These are phyloP conservation scores for Phaeosphaeria sp. DNA, from an alignment of 2,329 filamentous ascomycete species.

Conservation along the genomic window DNA sequence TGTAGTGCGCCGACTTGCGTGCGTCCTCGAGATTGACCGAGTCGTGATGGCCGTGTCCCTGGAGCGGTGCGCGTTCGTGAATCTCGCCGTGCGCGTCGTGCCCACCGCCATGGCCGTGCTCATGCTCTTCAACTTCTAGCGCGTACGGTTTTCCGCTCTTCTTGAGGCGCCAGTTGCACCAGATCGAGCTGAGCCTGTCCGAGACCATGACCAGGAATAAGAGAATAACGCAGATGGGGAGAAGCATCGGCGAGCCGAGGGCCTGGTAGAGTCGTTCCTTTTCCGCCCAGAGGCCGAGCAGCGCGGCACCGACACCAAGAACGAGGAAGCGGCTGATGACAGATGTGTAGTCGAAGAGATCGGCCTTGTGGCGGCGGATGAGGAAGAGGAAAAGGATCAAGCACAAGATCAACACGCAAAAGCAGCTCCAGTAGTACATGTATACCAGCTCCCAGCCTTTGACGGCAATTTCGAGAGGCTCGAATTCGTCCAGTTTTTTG, in stretches of 20 bases:
- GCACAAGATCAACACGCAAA: slow-evolving; percentile 46
- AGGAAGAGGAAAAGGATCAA: slow-evolving; percentile 49
- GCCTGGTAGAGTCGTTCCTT: slow-evolving; percentile 26
- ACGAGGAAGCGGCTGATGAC: slow-evolving; percentile 39
- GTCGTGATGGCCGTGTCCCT: slow-evolving; percentile 16
- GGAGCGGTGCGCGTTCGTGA: slow-evolving; percentile 9
- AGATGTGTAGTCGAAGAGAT: slow-evolving; percentile 49
- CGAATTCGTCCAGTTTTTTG: slow-evolving; percentile 32
- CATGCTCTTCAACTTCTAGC: slow-evolving; percentile 37
- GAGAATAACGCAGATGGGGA: slow-evolving; percentile 45
- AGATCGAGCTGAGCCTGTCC: slow-evolving; percentile 39
- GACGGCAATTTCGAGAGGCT: slow-evolving; percentile 33
- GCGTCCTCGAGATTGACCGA: slow-evolving; percentile 18
- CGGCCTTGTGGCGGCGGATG: slow-evolving; percentile 48
- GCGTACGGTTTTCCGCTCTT: slow-evolving; percentile 41
- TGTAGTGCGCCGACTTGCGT: slow-evolving; percentile 31
- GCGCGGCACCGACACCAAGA: slow-evolving; percentile 30
- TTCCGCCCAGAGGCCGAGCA: slow-evolving; percentile 40
- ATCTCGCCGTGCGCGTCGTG: slow-evolving; percentile 24
- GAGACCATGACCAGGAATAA: slow-evolving; percentile 40
- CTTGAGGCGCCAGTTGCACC: slow-evolving; percentile 38
- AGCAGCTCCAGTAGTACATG: slow-evolving; percentile 48
- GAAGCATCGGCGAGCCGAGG: slow-evolving; percentile 40
- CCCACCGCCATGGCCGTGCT: slow-evolving; percentile 22
- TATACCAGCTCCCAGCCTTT: slow-evolving; percentile 42